Evolutionary conservation across 306 rosid species (phyloP), one percentile per base, ranked within the genome.

Genomic region (Trifolium dubium): DNA sequence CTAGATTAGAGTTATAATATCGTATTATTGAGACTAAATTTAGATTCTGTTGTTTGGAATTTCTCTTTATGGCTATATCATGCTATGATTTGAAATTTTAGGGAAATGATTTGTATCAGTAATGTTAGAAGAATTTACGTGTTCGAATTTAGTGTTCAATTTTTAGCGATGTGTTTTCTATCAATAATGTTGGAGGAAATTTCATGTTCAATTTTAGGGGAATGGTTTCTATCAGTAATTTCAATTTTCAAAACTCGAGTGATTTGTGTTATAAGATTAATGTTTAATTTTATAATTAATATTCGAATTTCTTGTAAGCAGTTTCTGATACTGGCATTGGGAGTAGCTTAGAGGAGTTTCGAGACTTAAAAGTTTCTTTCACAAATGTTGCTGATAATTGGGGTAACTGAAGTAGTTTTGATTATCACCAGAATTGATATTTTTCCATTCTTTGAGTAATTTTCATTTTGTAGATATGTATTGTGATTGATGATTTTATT

Each of bases 281-380:
- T 67, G 30, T 6, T 29, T 66, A 34, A 1, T 3, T 54, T 79
- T 18, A 31, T 10, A 44, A 64, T 55, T 55, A 31, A 55, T 32
- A 59, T 59, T 60, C 41, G 53, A 80, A 19, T 69, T 81, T 83
- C 7, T 46, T 35, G 15, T 28, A 63, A 61, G 59, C 79, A 94
- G 99, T 94, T 72, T 88, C 96, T 54, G 99, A 92, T 82, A 89
- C 99, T 5, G 99, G 99, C 1, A 58, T 84, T 34, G 95, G 96
- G 68, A 87, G 92, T 87, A 69, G 86, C 84, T 54, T 82, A 79
- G 89, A 80, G 76, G 95, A 94, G 75, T 92, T 84, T 85, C 88
- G 68, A 32, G 73, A 50, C 55, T 40, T 91, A 80, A 85, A 82
- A 77, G 75, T 83, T 80, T 71, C 83, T 3, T 66, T 63, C 67